Evolutionary conservation across 345 rosid genomes (phyloP).

Genomic region (Hevea brasiliensis): DNA sequence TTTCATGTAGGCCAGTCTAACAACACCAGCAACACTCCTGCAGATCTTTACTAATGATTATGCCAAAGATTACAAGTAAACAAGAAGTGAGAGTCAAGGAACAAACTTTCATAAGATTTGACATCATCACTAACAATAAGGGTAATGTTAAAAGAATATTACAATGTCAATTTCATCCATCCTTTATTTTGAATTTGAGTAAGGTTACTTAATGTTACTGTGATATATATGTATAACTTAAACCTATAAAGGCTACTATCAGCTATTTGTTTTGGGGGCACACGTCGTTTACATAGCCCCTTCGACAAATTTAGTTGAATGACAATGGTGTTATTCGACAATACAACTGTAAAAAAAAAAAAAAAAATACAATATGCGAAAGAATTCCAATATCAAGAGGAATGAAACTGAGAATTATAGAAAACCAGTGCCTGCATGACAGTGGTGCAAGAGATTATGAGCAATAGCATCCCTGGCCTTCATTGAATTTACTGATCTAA

Average conservation of each 20-base stretch:
- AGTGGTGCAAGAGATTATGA: constrained; percentile 71
- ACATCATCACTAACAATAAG: neutral
- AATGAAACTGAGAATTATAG: constrained; percentile 25
- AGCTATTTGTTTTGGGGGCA: constrained; percentile 15
- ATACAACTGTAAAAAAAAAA: constrained; percentile 1
- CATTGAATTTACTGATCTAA: constrained; percentile 50
- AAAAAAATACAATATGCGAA: constrained; percentile 3
- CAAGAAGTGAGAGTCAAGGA: neutral
- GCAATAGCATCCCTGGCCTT: constrained; percentile 76
- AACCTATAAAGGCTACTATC: constrained; percentile 10
- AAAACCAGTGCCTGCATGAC: constrained; percentile 71
- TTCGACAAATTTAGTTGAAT: constrained; percentile 19
- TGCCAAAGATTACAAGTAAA: neutral
- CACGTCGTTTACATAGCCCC: constrained; percentile 17
- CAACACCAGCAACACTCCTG: too few relatives aligned
- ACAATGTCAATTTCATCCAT: constrained; percentile 12
- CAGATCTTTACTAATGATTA: neutral
- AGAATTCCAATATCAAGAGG: constrained; percentile 16
- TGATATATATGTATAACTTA: constrained; percentile 21
- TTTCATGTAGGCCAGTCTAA: too few relatives aligned
- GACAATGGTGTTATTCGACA: constrained; percentile 2
- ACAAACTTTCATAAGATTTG: neutral
- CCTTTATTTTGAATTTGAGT: constrained; percentile 16
- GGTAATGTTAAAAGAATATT: constrained; percentile 9
- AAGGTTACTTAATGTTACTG: constrained; percentile 20